phyloP scores from a whole-genome alignment of 805 yeast genomes.

The Teunomyces panamensis region DNA sequence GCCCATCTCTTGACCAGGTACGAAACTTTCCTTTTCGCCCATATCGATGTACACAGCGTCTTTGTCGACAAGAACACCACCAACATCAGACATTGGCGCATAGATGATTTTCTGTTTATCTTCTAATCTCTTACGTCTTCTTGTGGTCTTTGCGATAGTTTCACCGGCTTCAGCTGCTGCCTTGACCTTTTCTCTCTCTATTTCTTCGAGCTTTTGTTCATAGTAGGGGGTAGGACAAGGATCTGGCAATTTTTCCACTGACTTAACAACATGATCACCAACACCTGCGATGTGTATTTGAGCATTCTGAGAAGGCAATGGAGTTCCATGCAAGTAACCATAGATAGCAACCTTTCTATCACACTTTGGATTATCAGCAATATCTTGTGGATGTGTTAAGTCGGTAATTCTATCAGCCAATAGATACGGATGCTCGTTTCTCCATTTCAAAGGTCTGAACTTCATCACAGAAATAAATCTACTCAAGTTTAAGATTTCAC shows the following conservation, averaged over 20 bases:
- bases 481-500: constrained; percentile 88
- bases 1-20: constrained; percentile 62
- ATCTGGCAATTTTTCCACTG: constrained; percentile 89
- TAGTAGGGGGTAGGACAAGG: constrained; percentile 98
- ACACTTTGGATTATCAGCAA: constrained; percentile 74
- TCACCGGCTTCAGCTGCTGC: constrained; percentile 62
- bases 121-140: constrained; percentile 85
- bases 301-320: constrained; percentile 64
- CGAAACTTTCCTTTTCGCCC: constrained; percentile 55
- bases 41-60: constrained; percentile 96
- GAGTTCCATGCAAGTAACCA: constrained; percentile 94
- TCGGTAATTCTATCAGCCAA: constrained; percentile 91
- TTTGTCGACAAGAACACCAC: constrained; percentile 94
- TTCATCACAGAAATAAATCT: constrained; percentile 96
- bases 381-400: constrained; percentile 83
- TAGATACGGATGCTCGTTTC: constrained; percentile 95
- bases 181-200: constrained; percentile 70
- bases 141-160: constrained; percentile 47
- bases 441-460: constrained; percentile 98
- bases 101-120: constrained; percentile 92
- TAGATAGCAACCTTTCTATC: constrained; percentile 90
- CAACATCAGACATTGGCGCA: constrained; percentile 99
- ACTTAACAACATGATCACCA: constrained; percentile 77
- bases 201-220: constrained; percentile 80
- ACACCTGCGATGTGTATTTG: constrained; percentile 93